phyloP scores from a whole-genome alignment of 441 rosid species.

The Kokia cookei region DNA sequence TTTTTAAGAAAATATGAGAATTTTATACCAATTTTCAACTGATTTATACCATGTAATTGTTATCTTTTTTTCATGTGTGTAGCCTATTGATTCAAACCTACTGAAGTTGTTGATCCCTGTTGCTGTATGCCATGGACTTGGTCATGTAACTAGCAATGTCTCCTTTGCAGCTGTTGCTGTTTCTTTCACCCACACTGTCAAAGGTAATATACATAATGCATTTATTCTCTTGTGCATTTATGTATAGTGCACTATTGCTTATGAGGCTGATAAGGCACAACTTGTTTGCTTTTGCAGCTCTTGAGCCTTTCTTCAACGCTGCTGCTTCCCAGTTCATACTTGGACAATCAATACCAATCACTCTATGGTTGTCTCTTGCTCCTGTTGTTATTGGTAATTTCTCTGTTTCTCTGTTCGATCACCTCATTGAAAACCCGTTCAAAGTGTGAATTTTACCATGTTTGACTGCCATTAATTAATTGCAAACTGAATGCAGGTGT shows the following conservation, averaged over 20 bases:
- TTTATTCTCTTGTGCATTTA: not conserved
- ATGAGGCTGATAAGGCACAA: not conserved
- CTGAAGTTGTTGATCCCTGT: slow-evolving; percentile 82
- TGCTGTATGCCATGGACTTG: slow-evolving; percentile 83
- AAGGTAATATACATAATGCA: slow-evolving; percentile 38
- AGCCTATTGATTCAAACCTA: slow-evolving; percentile 77
- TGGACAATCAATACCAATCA: slow-evolving; percentile 71
- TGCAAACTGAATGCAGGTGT: slow-evolving; percentile 46
- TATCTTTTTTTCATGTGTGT: slow-evolving; percentile 17
- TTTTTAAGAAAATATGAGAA: not conserved
- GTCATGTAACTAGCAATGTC: slow-evolving; percentile 88
- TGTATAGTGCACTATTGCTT: not conserved
- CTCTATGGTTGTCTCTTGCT: slow-evolving; percentile 83
- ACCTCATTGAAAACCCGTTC: not conserved
- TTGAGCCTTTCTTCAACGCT: slow-evolving; percentile 98
- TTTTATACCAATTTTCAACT: not conserved
- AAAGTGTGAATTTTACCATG: not conserved
- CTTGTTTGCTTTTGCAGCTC: slow-evolving; percentile 46
- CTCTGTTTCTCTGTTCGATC: not conserved
- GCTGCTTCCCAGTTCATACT: slow-evolving; percentile 86
- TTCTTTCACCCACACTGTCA: slow-evolving; percentile 88
- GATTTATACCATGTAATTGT: not conserved
- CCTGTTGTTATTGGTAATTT: slow-evolving; percentile 82
- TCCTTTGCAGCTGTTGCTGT: slow-evolving; percentile 97
- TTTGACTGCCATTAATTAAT: not conserved